These are phyloP conservation scores for Cornus kousa DNA, from an alignment of 148 eudicot species.

Conservation along the genomic window DNA sequence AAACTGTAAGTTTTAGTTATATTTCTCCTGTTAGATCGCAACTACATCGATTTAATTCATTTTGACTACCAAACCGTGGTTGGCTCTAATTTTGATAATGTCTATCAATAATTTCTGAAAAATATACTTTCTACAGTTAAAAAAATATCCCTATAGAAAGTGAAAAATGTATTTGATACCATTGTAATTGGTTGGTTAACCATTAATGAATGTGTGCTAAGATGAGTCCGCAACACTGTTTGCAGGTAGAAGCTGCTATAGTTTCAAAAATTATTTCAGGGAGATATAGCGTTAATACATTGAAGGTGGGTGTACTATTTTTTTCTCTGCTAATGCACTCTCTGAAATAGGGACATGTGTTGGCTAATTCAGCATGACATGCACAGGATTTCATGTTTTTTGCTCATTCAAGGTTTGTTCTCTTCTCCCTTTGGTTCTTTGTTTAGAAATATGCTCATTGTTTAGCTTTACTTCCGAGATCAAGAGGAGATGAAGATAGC, in stretches of 20 bases:
- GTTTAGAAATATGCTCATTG: conserved; percentile 60
- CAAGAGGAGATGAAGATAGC: conserved; percentile 68
- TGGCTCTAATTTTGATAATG: too few relatives aligned
- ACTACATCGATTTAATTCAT: too few relatives aligned
- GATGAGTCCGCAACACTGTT: conserved; percentile 9
- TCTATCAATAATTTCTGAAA: too few relatives aligned
- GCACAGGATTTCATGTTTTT: not conserved
- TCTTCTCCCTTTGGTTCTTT: not conserved
- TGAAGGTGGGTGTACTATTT: conserved; percentile 40
- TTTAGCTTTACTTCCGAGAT: conserved; percentile 65
- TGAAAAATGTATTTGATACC: too few relatives aligned
- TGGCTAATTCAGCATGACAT: not conserved
- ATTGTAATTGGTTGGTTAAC: not conserved
- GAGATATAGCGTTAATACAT: conserved; percentile 32
- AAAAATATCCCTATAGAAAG: too few relatives aligned
- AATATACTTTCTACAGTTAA: too few relatives aligned
- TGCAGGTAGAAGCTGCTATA: conserved; percentile 70
- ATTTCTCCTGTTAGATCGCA: not conserved
- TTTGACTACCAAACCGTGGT: too few relatives aligned
- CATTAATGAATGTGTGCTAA: not conserved
- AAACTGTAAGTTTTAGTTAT: conserved; percentile 43
- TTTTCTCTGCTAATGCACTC: not conserved
- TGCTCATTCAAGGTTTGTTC: too few relatives aligned
- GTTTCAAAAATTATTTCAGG: conserved; percentile 51
- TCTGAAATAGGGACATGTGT: not conserved